Evolutionary conservation across 2,329 filamentous ascomycete genomes (phyloP), one percentile per base, ranked within the genome.

Genomic region (Arthrobotrys sinensis): DNA sequence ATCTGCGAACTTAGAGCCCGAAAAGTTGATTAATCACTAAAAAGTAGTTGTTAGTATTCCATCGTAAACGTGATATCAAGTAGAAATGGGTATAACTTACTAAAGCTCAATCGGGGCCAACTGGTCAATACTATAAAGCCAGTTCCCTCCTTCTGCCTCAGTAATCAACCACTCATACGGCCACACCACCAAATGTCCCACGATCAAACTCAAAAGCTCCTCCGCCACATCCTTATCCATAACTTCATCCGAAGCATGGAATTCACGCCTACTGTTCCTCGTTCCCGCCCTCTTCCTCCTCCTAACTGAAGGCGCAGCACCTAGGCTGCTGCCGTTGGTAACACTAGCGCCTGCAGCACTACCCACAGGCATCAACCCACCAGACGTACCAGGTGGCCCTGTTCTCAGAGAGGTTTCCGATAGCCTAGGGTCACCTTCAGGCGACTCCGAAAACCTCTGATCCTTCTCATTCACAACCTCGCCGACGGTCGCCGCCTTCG

Each of bases 41-140:
- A 38, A 45, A 32, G 6, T n/a, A n/a, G 12, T 3, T 8, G 66
- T 77, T 77, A 77, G 73, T 40, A 68, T 68, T 7, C 12, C 14
- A 28, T 21, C 32, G 10, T 7, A 21, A 12, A 57, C n/a, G 14
- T 32, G 36, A 67, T 8, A 43, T 36, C 21, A 24, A 34, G n/a
- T 24, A 45, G 32, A 14, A 32, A 43, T 36, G 46, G 21, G 7
- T 19, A 24, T 50, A 45, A 88, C 92, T 91, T 88, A 93, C 92
- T 99, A 99, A 82, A 99, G 98, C 86, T 97, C 94, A 85, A 99
- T 87, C 71, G 96, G 96, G 82, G 96, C 96, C 83, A 99, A 91
- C 84, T 96, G 92, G 84, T 99, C 96, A 70, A 98, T 93, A 83
- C 95, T 93, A 85, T 97, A 98, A 80, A 97, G 89, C 96, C 96